A percentile compares a stretch with the other conserved stretches of the same genome.
These are phyloP conservation scores for Paecilomyces sp. DNA, from an alignment of 2,329 filamentous ascomycete species.

Conservation along the genomic window DNA sequence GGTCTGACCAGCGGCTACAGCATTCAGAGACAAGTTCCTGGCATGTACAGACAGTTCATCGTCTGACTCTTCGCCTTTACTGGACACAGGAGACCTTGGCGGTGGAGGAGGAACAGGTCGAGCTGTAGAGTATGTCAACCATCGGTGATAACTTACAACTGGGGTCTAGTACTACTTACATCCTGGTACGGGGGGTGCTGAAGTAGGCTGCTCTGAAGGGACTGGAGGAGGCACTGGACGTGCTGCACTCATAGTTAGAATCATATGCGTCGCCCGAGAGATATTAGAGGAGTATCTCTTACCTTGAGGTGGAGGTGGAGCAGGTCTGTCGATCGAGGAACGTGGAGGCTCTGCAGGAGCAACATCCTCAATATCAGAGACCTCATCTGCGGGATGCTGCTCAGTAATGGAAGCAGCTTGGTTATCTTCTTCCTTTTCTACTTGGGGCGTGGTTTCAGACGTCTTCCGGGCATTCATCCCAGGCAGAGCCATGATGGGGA, in stretches of 20 bases:
- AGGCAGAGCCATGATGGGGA: slow-evolving; percentile 58
- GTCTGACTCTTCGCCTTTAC: slow-evolving; percentile 76
- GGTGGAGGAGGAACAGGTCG: slow-evolving; percentile 54
- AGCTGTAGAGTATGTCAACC: slow-evolving; percentile 41
- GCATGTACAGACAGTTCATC: slow-evolving; percentile 65
- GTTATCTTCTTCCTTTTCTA: slow-evolving; percentile 45
- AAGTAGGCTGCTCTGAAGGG: slow-evolving; percentile 25
- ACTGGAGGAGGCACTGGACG: slow-evolving; percentile 34
- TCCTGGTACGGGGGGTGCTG: slow-evolving; percentile 39
- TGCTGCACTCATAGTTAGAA: slow-evolving; percentile 23
- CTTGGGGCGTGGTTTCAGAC: slow-evolving; percentile 40
- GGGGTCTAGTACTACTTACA: slow-evolving; percentile 43
- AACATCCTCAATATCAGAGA: slow-evolving; percentile 50
- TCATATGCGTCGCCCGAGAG: neutral
- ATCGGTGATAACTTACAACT: neutral
- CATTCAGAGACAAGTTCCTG: slow-evolving; percentile 38
- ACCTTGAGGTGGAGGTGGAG: slow-evolving; percentile 46
- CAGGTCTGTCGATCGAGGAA: slow-evolving; percentile 34
- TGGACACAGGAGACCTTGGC: slow-evolving; percentile 53
- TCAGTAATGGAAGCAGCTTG: slow-evolving; percentile 34
- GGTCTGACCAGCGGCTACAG: slow-evolving; percentile 33
- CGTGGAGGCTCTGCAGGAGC: slow-evolving; percentile 24
- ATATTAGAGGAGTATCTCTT: slow-evolving; percentile 19
- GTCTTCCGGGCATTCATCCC: slow-evolving; percentile 56
- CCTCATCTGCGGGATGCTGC: slow-evolving; percentile 37